These are phyloP conservation scores for Botrytis squamosa DNA, from an alignment of 2,329 filamentous ascomycete species.

Conservation along the genomic window DNA sequence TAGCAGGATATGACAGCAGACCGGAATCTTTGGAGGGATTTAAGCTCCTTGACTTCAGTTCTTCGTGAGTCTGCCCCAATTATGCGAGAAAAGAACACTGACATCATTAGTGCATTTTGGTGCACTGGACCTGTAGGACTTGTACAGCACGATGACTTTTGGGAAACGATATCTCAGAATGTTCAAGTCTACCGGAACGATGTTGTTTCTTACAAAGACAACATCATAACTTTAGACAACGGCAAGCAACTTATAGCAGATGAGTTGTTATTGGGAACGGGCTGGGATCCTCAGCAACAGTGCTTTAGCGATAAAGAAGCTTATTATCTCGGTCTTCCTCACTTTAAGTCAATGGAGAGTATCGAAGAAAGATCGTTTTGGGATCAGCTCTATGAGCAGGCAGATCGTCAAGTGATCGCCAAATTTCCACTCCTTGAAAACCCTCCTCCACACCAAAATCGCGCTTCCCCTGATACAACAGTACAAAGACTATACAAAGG, in stretches of 20 bases:
- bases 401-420: slow-evolving; percentile 13
- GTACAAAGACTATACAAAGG: slow-evolving; percentile 23
- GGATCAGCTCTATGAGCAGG: slow-evolving; percentile 28
- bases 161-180: slow-evolving; percentile 33
- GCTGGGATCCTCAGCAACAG: neutral
- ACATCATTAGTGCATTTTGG: slow-evolving; percentile 29
- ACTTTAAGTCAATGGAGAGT: neutral
- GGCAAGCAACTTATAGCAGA: neutral
- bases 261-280: slow-evolving; percentile 1
- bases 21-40: neutral
- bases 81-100: neutral
- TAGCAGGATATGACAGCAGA: slow-evolving; percentile 6
- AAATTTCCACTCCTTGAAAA: slow-evolving; percentile 19
- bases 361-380: slow-evolving; percentile 19
- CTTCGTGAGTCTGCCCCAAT: slow-evolving; percentile 1
- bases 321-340: neutral
- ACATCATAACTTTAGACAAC: neutral
- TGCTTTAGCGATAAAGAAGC: neutral
- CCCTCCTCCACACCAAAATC: slow-evolving; percentile 15
- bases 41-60: neutral
- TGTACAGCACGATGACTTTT: slow-evolving; percentile 36
- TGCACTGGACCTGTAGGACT: slow-evolving; percentile 35
- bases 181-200: slow-evolving; percentile 15
- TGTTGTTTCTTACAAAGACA: slow-evolving; percentile 23
- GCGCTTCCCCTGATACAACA: neutral